Evolutionary conservation across 2,329 filamentous ascomycete genomes (phyloP), one percentile per base, ranked within the genome.

Genomic region (Dactylonectria macrodidyma): DNA sequence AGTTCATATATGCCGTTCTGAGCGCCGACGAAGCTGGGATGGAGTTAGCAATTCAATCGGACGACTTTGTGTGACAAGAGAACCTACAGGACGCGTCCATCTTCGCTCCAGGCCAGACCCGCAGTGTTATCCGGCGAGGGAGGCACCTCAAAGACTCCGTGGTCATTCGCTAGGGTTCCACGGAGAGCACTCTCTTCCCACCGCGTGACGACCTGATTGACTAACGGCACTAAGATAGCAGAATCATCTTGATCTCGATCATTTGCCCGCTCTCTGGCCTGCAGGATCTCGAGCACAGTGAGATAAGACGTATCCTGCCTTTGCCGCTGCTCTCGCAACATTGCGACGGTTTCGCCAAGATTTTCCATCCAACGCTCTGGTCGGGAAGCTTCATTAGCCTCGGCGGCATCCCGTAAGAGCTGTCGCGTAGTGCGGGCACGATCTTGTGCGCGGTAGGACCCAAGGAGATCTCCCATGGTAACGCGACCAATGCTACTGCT

Each of bases 1-100:
- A 93, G 89, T 80, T 95, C 92, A 75, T 93, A 93, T 61, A 95
- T 91, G 63, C 93, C 93, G 72, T 93, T 90, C 76, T 93, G 90
- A 38, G 89, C 88, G 22, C 88, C 90, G 47, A 91, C 83, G 73
- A 88, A 91, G 62, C 90, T 92, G 59, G 4, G 30, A 3, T 22
- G 46, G 14, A 54, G 73, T 78, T 60, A 78, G 78, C 64, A 55
- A 22, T 24, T 26, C 6, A 12, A 6, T 10, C 24, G 14, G 36
- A 22, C 36, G 9, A 19, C 16, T 7, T 10, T 22, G 4, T 22
- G 33, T 34, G 8, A 30, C 7, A n/a, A 34, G 62, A 19, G 6
- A 3, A 57, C 89, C 86, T 79, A 91, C 89, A 92, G 74, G 24
- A 81, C 84, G 54, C 84, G 84, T 2, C 90, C 90, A 73, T 91